Conservation (phyloP, 768 basidiomycete genomes). For the Tricholoma sp. region DNA sequence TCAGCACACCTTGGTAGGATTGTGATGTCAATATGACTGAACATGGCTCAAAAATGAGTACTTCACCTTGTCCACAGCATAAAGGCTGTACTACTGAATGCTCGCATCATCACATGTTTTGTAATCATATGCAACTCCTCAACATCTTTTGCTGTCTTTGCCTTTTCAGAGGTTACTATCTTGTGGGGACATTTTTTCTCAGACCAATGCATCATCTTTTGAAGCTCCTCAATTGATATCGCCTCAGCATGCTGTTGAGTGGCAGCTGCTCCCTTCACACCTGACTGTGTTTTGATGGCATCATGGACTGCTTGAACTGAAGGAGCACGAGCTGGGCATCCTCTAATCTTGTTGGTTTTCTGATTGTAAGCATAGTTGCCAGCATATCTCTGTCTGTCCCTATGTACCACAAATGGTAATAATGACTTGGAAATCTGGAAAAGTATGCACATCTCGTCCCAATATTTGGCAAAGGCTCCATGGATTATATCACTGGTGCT, state of each 20-base stretch:
- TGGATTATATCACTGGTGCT: background rate
- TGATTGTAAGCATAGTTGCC: background rate
- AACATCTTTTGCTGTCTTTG: background rate
- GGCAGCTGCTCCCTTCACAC: background rate
- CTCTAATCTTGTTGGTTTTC: background rate
- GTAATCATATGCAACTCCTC: background rate
- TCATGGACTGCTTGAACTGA: background rate
- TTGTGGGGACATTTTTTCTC: background rate
- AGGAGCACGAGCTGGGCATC: background rate
- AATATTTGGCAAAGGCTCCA: background rate
- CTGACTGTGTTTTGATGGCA: background rate
- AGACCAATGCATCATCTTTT: background rate
- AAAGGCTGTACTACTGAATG: too few species aligned
- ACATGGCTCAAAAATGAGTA: too few species aligned
- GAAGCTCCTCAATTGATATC: background rate
- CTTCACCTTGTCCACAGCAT: too few species aligned
- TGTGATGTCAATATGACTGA: too few species aligned
- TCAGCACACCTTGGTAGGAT: too few species aligned
- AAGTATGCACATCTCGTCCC: background rate
- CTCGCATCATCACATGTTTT: background rate
- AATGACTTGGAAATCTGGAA: too few species aligned
- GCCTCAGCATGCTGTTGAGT: background rate
- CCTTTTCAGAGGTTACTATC: background rate
- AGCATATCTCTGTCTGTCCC: background rate
- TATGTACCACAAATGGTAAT: background rate